Evolutionary conservation across 306 rosid genomes (phyloP), one percentile per base, ranked within the genome.

Genomic region (Medicago lupulina): DNA sequence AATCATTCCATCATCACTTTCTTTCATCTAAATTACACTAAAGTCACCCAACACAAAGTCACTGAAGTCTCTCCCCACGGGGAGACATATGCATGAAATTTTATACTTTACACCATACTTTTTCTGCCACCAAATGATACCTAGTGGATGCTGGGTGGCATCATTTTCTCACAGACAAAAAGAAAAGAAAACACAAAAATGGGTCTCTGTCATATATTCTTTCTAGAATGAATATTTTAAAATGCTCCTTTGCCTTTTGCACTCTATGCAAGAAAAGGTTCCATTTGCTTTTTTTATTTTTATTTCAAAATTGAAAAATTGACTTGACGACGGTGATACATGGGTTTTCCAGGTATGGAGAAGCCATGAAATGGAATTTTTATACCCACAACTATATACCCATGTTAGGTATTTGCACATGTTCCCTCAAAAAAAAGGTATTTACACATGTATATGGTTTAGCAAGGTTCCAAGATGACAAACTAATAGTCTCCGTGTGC

Each of bases 81-180:
- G 9, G 31, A 19, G 34, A 55, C 63, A 28, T 28, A 28, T 3
- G 31, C 31, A 57, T 57, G 8, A 21, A 57, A 19, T 10, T 57
- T 21, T 57, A 57, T 57, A 21, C n/a, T n/a, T n/a, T n/a, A n/a
- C n/a, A n/a, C n/a, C n/a, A n/a, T n/a, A n/a, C 15, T 61, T 61
- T 61, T 28, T 14, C 21, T 15, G 7, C 15, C 47, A 16, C 25
- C 47, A 69, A 49, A 75, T 59, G 65, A 68, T 64, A 76, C 67
- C 69, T 17, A 54, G 31, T 58, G 77, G 81, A 66, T 21, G 23
- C 54, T 55, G 61, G 78, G 65, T 16, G 38, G 71, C 68, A 77
- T 73, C 75, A 62, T 82, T 82, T 77, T 77, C 31, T 18, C 40
- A 3, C 25, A 63, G 34, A 62, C 25, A 21, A 36, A 2, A n/a